Evolutionary conservation across 192 early-diverging fungal species (phyloP).

Genomic region (Allomyces macrogynus): DNA sequence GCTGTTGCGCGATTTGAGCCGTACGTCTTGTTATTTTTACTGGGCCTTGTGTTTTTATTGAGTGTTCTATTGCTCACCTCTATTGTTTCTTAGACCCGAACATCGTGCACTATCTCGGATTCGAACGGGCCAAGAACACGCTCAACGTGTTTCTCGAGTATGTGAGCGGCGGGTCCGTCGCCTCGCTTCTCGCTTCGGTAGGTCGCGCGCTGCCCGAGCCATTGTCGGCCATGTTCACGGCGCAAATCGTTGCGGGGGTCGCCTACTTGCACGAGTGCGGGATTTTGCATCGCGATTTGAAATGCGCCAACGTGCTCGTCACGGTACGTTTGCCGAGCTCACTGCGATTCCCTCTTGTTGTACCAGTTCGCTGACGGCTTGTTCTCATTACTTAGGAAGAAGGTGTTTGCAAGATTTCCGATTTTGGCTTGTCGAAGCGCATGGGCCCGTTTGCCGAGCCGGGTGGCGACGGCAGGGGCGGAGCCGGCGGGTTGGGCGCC

Average conservation of each 20-base stretch:
- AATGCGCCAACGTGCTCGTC: too few relatives aligned
- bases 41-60: too few relatives aligned
- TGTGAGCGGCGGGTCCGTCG: constrained; percentile 78
- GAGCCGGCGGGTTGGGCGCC: constrained; percentile 13
- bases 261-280: constrained; percentile 62
- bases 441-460: constrained; percentile 20
- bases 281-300: constrained; percentile 36
- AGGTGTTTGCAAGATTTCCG: constrained; percentile 85
- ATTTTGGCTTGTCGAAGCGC: constrained; percentile 87
- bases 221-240: constrained; percentile 47
- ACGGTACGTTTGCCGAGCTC: constrained; percentile 12
- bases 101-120: constrained; percentile 54
- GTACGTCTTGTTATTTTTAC: too few relatives aligned
- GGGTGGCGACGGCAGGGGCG: constrained; percentile 4
- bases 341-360: neutral
- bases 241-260: constrained; percentile 65
- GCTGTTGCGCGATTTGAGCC: constrained; percentile 37
- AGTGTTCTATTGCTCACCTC: too few relatives aligned
- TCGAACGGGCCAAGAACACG: constrained; percentile 38
- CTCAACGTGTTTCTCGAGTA: constrained; percentile 96
- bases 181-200: constrained; percentile 44
- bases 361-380: too few relatives aligned
- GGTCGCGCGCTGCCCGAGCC: constrained; percentile 52
- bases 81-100: constrained; percentile 9
- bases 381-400: constrained; percentile 46